Evolutionary conservation across 805 yeast genomes (phyloP).

Genomic region (Yamadazyma sp.): DNA sequence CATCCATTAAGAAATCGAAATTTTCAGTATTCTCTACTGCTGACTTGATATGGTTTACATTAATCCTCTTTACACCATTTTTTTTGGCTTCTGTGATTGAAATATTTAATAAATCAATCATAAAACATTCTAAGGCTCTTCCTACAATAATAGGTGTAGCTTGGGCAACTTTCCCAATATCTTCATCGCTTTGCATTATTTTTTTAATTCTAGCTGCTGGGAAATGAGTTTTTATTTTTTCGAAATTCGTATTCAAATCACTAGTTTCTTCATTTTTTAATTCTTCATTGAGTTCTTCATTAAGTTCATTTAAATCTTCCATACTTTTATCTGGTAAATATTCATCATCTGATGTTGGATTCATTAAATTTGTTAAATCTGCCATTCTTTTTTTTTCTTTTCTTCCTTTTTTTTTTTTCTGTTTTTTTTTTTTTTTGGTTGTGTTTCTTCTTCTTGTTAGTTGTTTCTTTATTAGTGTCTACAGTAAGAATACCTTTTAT

Average conservation of each 20-base stretch:
- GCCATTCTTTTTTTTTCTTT: conserved; percentile 6
- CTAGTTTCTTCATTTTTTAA: neutral
- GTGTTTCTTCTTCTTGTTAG: too few relatives aligned
- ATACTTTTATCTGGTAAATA: conserved; percentile 4
- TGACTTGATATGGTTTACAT: conserved; percentile 75
- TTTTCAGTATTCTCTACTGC: conserved; percentile 86
- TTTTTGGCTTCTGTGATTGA: conserved; percentile 73
- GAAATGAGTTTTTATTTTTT: conserved; percentile 71
- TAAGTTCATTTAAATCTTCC: conserved; percentile 1
- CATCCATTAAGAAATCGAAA: conserved; percentile 87
- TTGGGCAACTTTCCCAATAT: conserved; percentile 96
- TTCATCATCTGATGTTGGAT: conserved; percentile 15
- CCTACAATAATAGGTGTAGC: conserved; percentile 99
- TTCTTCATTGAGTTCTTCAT: neutral
- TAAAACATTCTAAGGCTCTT: conserved; percentile 86
- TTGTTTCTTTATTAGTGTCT: neutral
- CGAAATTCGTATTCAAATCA: conserved; percentile 33
- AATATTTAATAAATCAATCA: conserved; percentile 85
- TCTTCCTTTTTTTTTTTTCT: too few relatives aligned
- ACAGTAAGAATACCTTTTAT: too few relatives aligned
- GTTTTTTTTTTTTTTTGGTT: too few relatives aligned
- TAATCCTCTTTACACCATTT: conserved; percentile 74
- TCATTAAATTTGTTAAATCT: conserved; percentile 14
- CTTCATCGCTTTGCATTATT: conserved; percentile 97
- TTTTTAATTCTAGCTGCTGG: conserved; percentile 94